These are phyloP conservation scores for Thermothelomyces thermophilus DNA, from an alignment of 2,329 filamentous ascomycete genomes.

Conservation along the genomic window DNA sequence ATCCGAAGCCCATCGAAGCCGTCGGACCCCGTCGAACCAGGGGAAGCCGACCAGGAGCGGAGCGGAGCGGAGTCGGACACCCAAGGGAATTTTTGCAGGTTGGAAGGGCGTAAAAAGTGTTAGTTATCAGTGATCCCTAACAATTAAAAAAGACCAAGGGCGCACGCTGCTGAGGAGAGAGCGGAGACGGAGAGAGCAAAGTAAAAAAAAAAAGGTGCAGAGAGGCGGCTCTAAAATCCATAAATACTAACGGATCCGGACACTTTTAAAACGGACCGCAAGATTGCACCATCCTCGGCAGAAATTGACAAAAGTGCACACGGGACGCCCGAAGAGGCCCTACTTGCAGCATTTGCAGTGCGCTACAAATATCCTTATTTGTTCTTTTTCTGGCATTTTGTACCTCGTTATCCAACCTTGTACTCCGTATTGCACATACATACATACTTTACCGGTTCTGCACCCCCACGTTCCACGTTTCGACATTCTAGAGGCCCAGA, in stretches of 20 bases:
- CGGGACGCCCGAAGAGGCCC: slow-evolving; percentile 1
- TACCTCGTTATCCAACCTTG: too few species aligned
- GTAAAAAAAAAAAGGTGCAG: background rate
- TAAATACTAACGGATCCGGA: too few species aligned
- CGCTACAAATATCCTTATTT: background rate
- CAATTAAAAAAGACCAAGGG: too few species aligned
- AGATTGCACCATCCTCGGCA: slow-evolving; percentile 16
- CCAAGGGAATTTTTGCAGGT: too few species aligned
- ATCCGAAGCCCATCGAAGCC: slow-evolving; percentile 8
- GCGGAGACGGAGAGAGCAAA: slow-evolving; percentile 6
- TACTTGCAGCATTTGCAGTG: too few species aligned
- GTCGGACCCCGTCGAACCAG: background rate
- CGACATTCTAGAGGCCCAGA: background rate
- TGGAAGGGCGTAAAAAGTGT: too few species aligned
- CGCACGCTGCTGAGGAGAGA: slow-evolving; percentile 1
- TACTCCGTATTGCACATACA: too few species aligned
- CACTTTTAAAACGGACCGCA: background rate
- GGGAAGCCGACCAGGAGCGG: slow-evolving; percentile 5
- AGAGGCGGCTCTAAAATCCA: too few species aligned
- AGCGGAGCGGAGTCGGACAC: background rate
- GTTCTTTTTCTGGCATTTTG: too few species aligned
- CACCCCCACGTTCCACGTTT: slow-evolving; percentile 14
- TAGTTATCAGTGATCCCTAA: too few species aligned
- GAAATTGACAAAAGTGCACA: too few species aligned
- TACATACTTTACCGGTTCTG: slow-evolving; percentile 3